Percentiles rank a stretch among this genome's conserved stretches.
Evolutionary conservation across 108 stramenopile genomes (phyloP).

Genomic region (Nitzschia sp.): DNA sequence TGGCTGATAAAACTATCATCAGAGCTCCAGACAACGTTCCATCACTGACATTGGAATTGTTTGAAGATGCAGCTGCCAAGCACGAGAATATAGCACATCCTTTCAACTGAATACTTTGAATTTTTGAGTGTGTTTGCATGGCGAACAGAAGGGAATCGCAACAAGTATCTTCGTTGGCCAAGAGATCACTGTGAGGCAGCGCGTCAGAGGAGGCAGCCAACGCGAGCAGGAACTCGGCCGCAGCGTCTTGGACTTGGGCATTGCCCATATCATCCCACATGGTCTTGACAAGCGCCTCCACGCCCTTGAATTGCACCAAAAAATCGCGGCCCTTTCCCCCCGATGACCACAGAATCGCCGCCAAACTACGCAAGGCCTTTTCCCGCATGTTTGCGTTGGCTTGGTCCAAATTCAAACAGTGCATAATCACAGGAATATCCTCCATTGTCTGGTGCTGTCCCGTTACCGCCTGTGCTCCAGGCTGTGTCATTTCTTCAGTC

Average conservation of each 20-base stretch:
- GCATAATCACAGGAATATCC: constrained; percentile 29
- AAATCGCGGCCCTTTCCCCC: constrained; percentile 12
- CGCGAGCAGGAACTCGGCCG: constrained; percentile 31
- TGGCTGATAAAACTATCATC: constrained; percentile 33
- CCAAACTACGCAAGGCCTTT: constrained; percentile 19
- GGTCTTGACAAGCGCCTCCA: constrained; percentile 21
- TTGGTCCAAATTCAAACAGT: constrained; percentile 26
- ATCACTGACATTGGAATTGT: constrained; percentile 27
- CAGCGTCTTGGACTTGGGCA: constrained; percentile 34
- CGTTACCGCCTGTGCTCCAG: background rate
- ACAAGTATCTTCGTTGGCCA: constrained; percentile 23
- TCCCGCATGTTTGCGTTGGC: constrained; percentile 20
- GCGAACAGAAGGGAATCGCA: constrained; percentile 45
- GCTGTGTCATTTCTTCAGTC: background rate
- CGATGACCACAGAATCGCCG: constrained; percentile 9
- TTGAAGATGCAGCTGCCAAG: constrained; percentile 37
- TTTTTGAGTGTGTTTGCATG: constrained; percentile 41
- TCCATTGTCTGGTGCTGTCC: constrained; percentile 3
- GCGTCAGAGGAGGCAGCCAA: constrained; percentile 21
- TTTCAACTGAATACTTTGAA: constrained; percentile 36
- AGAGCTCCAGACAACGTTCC: constrained; percentile 42
- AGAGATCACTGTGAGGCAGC: constrained; percentile 11
- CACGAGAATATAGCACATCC: constrained; percentile 41
- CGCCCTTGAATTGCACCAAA: constrained; percentile 20
- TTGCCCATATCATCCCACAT: constrained; percentile 43